Evolutionary conservation across 306 rosid species (phyloP).

Genomic region (Luffa aegyptiaca): DNA sequence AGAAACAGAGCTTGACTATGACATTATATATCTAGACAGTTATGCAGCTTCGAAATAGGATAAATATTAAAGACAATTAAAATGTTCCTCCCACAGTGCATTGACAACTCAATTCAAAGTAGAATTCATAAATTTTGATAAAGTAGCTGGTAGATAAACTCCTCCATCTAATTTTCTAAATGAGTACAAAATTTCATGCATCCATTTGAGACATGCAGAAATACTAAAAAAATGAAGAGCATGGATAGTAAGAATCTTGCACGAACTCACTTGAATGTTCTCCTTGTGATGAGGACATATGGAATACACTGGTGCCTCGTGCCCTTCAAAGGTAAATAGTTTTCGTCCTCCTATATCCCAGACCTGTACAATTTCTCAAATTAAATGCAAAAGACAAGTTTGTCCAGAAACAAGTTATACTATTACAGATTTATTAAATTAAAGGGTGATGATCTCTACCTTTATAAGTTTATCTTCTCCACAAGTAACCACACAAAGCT

Average conservation of each 20-base stretch:
- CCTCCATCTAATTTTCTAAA: neutral
- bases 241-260: neutral
- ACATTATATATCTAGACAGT: neutral
- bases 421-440: constrained; percentile 12
- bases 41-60: neutral
- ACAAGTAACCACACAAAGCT: constrained; percentile 70
- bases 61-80: neutral
- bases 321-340: constrained; percentile 70
- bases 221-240: neutral
- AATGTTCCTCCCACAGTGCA: neutral
- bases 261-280: constrained; percentile 54
- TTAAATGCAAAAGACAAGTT: constrained; percentile 19
- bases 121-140: neutral
- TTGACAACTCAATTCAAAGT: neutral
- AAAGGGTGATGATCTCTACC: constrained; percentile 24
- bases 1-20: neutral
- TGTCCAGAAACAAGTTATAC: neutral
- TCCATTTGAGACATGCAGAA: neutral
- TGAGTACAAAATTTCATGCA: neutral
- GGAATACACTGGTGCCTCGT: constrained; percentile 77
- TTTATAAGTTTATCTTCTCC: constrained; percentile 86
- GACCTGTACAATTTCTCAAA: constrained; percentile 40
- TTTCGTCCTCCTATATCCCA: constrained; percentile 67
- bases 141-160: neutral
- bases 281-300: constrained; percentile 92